Conservation (phyloP, 345 rosid species). For the Hibiscus mutabilis region DNA sequence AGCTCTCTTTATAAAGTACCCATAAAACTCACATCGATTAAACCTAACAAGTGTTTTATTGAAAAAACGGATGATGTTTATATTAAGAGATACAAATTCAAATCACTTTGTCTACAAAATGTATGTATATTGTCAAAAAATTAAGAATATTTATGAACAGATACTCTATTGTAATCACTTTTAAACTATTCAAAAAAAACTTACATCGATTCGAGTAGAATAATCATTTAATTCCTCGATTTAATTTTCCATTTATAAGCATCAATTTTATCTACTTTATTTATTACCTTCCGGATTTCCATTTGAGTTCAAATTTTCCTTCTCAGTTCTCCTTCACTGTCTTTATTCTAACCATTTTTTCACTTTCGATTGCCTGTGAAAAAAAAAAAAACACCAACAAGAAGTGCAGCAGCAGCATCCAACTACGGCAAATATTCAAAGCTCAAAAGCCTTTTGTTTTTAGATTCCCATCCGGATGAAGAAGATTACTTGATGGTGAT, state of each 20-base stretch:
- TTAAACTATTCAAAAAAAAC: no score
- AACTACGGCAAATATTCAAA: conserved; percentile 7
- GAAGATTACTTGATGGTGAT: conserved; percentile 42
- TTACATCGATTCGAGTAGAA: background rate
- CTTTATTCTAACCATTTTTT: background rate
- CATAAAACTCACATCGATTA: no score
- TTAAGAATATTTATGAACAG: no score
- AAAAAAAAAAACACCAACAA: background rate
- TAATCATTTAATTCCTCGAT: background rate
- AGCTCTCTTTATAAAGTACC: no score
- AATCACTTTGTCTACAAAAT: no score
- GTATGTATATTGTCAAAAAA: no score
- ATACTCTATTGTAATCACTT: no score
- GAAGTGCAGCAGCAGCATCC: background rate
- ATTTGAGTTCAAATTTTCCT: background rate
- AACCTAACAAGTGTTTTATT: no score
- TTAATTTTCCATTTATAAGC: background rate
- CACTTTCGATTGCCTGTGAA: background rate
- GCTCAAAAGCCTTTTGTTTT: background rate
- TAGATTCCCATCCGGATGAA: background rate
- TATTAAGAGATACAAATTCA: no score
- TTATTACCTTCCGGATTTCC: background rate
- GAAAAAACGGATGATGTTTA: no score
- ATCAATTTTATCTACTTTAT: background rate
- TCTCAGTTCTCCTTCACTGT: no score